A percentile compares a stretch with the other conserved stretches of the same genome.
Evolutionary conservation across 1,284 basidiomycete genomes (phyloP).

Genomic region (Austroboletus novae-zelandiae): DNA sequence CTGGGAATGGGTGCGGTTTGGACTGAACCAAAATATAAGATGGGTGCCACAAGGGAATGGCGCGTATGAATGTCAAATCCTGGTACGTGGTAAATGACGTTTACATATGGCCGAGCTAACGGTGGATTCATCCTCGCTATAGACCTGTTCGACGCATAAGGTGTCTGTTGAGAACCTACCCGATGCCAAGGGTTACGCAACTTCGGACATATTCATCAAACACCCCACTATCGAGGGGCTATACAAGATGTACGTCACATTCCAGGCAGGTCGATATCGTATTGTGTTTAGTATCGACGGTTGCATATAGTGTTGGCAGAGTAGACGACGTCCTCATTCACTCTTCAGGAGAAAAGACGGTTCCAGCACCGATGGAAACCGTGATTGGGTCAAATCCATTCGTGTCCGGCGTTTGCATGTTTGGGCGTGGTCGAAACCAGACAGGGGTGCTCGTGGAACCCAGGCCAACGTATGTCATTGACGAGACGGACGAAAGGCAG

Average conservation of each 20-base stretch:
- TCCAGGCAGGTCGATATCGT: too few species aligned
- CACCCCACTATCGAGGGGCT: conserved; percentile 27
- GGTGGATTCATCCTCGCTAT: not conserved
- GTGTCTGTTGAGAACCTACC: conserved; percentile 36
- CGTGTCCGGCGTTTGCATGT: conserved; percentile 21
- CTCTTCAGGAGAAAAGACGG: conserved; percentile 25
- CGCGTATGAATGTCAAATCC: conserved; percentile 21
- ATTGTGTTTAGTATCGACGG: too few species aligned
- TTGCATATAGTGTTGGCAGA: conserved; percentile 26
- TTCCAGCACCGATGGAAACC: conserved; percentile 21
- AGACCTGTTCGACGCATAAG: conserved; percentile 29
- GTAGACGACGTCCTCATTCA: conserved; percentile 23
- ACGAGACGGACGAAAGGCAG: conserved; percentile 16
- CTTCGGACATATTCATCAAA: conserved; percentile 33
- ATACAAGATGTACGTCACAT: conserved; percentile 36
- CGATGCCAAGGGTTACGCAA: conserved; percentile 35
- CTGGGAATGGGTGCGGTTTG: conserved; percentile 20
- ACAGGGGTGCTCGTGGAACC: conserved; percentile 30
- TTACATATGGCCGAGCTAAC: not conserved
- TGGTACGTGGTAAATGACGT: conserved; percentile 18
- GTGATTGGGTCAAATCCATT: conserved; percentile 9
- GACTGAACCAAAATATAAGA: conserved; percentile 15
- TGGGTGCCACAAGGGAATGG: conserved; percentile 23
- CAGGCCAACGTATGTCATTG: conserved; percentile 14
- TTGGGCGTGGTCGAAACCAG: conserved; percentile 23